Evolutionary conservation across 805 yeast genomes (phyloP).

Genomic region (Yamadazyma phyllophila): DNA sequence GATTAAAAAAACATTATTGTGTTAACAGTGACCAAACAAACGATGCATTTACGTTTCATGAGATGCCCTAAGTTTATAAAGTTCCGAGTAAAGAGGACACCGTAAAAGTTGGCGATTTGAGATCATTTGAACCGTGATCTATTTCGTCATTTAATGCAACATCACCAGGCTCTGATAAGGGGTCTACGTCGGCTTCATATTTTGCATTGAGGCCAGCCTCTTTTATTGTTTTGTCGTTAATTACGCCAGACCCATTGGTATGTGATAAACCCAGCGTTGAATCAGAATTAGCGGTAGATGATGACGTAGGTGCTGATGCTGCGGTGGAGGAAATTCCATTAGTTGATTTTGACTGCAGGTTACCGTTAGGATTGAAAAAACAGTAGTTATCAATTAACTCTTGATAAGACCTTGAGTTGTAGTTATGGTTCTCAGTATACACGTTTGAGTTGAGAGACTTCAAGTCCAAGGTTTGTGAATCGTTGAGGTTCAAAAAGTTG

Average conservation of each 20-base stretch:
- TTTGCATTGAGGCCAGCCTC: conserved; percentile 3
- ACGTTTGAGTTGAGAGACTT: conserved; percentile 6
- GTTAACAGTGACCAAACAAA: background rate
- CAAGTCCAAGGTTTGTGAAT: conserved; percentile 9
- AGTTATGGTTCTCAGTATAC: conserved; percentile 4
- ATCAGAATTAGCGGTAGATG: background rate
- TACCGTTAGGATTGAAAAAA: conserved; percentile 36
- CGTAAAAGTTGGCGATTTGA: conserved; percentile 13
- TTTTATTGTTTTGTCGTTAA: background rate
- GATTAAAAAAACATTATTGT: background rate
- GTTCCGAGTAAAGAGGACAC: conserved; percentile 21
- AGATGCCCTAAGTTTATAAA: conserved; percentile 3
- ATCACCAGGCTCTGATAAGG: conserved; percentile 6
- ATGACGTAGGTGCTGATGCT: conserved; percentile 1
- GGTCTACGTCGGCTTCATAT: conserved; percentile 13
- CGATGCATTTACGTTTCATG: background rate
- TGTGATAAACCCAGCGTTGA: background rate
- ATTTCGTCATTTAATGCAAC: background rate
- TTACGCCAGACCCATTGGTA: background rate
- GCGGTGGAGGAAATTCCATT: background rate
- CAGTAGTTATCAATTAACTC: conserved; percentile 60
- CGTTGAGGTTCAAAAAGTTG: conserved; percentile 3
- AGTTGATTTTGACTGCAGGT: background rate
- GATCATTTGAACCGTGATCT: conserved; percentile 2
- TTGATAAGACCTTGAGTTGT: conserved; percentile 48